Conservation (phyloP, 2,329 filamentous ascomycete genomes). For the Colletotrichum spaethianum region DNA sequence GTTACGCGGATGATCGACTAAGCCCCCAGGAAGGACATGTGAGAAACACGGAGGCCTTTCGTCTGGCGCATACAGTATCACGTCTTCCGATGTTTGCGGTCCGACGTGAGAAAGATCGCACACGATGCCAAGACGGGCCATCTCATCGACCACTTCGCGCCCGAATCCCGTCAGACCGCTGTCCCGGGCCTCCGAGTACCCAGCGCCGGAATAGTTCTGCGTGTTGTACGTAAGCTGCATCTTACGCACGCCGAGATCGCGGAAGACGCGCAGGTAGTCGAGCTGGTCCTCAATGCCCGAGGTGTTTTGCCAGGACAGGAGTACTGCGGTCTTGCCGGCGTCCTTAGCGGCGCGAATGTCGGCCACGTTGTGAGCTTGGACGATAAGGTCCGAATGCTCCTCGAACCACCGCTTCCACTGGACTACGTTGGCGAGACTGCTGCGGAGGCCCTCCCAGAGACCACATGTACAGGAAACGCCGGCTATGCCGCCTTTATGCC, state of each 20-base stretch:
- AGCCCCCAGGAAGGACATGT: conserved; percentile 50
- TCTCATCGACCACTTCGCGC: conserved; percentile 50
- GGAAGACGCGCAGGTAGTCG: conserved; percentile 55
- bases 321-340: conserved; percentile 53
- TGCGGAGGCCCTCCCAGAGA: conserved; percentile 56
- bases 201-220: conserved; percentile 57
- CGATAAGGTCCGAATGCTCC: conserved; percentile 55
- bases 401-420: conserved; percentile 61
- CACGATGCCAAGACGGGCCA: conserved; percentile 54
- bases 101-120: conserved; percentile 54
- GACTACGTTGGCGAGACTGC: conserved; percentile 55
- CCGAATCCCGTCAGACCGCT: conserved; percentile 54
- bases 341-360: conserved; percentile 55
- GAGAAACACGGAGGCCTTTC: conserved; percentile 58
- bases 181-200: conserved; percentile 55
- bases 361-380: conserved; percentile 53
- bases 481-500: conserved; percentile 55
- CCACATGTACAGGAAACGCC: conserved; percentile 58
- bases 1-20: conserved; percentile 55
- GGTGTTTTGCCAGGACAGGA: conserved; percentile 58
- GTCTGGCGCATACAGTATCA: conserved; percentile 52
- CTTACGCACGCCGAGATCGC: conserved; percentile 56
- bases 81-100: conserved; percentile 51
- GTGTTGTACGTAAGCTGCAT: conserved; percentile 61
- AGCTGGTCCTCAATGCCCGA: conserved; percentile 57